These are phyloP conservation scores for Eimeria necatrix DNA, from an alignment of 169 alveolate genomes.

Conservation along the genomic window DNA sequence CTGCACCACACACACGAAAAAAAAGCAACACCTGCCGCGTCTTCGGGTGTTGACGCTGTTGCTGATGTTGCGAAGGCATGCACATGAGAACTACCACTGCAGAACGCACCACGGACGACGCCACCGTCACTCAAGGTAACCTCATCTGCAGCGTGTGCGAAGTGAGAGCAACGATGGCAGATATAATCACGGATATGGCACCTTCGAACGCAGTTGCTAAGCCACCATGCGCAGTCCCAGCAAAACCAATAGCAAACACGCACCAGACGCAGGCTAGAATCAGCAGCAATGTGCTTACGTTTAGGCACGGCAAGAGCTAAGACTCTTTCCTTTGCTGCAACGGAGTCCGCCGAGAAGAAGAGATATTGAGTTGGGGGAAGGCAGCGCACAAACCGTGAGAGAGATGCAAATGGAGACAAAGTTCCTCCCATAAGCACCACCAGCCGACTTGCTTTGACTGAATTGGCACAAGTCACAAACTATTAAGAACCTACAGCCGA, in stretches of 20 bases:
- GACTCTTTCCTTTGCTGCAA: slow-evolving; percentile 22
- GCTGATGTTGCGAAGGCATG: neutral
- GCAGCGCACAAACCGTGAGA: slow-evolving; percentile 42
- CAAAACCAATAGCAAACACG: neutral
- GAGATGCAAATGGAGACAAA: slow-evolving; percentile 45
- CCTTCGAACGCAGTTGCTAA: no score
- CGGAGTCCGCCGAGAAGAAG: slow-evolving; percentile 54
- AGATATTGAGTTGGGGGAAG: slow-evolving; percentile 20
- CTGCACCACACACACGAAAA: slow-evolving; percentile 37
- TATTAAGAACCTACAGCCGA: neutral
- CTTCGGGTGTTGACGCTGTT: neutral
- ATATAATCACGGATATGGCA: no score
- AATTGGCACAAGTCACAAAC: neutral
- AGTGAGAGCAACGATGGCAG: neutral
- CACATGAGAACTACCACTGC: no score
- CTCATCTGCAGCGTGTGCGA: neutral
- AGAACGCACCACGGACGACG: no score
- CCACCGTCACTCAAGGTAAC: no score
- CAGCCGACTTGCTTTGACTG: slow-evolving; percentile 40
- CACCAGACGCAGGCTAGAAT: no score
- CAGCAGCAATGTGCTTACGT: slow-evolving; percentile 8
- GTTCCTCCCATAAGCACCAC: slow-evolving; percentile 71
- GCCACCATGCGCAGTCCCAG: neutral
- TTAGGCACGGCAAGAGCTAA: neutral
- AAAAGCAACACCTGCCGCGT: neutral